Evolutionary conservation across 2,329 filamentous ascomycete genomes (phyloP), one percentile per base, ranked within the genome.

Genomic region (Pyrenophora seminiperda): DNA sequence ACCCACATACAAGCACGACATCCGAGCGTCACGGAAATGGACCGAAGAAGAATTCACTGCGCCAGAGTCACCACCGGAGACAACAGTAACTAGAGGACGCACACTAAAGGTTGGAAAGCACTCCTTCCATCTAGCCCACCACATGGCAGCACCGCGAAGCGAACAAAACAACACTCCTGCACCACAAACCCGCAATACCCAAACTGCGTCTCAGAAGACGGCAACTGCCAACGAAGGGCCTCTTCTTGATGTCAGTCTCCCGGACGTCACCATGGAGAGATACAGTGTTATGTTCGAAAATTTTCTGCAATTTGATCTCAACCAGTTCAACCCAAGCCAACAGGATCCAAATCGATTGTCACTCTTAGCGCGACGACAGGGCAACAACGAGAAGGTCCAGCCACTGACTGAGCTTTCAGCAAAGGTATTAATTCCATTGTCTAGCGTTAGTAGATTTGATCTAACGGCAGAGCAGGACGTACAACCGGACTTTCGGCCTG

Each of bases 281-380:
- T 97, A 96, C 62, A 96, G 91, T 62, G 83, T 97, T 58, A 97
- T 97, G 92, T 97, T 97, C 67, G 85, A 87, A 47, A 83, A 83
- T 30, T 79, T 97, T 5, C 76, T 96, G 19, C 81, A 83, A 53
- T 63, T 65, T 7, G 60, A 61, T 11, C 4, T 27, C 10, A 27
- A 27, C 9, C 7, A 27, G 24, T 27, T 11, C 5, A 27, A 27
- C 24, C 24, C 24, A 27, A 27, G 24, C 24, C 24, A 27, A 27
- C 24, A 27, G 9, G 24, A 27, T 27, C 47, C 59, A 10, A 63
- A 50, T 27, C 61, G 59, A 6, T 50, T 42, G 10, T 70, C 68
- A 6, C 62, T 75, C 4, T 52, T 74, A 14, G 61, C 60, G 20
- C 61, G 73, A 47, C 65, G 73, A 15, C 71, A 74, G 48, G 68